Conservation (phyloP, 1,284 basidiomycete genomes). For the Hortiboletus rubellus region DNA sequence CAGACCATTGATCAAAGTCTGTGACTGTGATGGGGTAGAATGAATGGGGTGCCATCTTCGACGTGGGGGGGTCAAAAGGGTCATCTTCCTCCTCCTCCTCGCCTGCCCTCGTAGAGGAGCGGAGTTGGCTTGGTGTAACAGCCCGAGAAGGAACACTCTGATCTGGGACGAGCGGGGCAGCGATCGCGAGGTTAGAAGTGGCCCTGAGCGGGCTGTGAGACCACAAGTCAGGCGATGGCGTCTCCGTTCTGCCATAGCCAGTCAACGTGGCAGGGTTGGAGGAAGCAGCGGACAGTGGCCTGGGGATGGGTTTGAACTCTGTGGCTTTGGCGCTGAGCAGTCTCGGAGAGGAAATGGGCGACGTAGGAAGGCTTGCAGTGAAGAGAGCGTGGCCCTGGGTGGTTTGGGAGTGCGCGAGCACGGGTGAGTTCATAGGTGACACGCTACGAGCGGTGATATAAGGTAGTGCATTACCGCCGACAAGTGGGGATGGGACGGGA, state of each 20-base stretch:
- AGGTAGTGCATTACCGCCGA: slow-evolving; percentile 50
- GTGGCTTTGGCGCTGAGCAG: slow-evolving; percentile 66
- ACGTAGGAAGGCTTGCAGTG: slow-evolving; percentile 68
- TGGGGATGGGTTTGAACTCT: slow-evolving; percentile 67
- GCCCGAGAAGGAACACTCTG: slow-evolving; percentile 54
- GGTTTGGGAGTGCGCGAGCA: slow-evolving; percentile 55
- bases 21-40: slow-evolving; percentile 64
- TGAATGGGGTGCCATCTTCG: slow-evolving; percentile 48
- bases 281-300: slow-evolving; percentile 71
- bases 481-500: slow-evolving; percentile 70
- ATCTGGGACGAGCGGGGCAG: slow-evolving; percentile 81
- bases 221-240: slow-evolving; percentile 81
- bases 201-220: slow-evolving; percentile 70
- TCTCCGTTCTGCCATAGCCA: slow-evolving; percentile 57
- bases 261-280: slow-evolving; percentile 61
- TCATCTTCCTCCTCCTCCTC: slow-evolving; percentile 68
- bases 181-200: slow-evolving; percentile 84
- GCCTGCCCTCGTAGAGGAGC: slow-evolving; percentile 58
- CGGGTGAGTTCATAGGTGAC: slow-evolving; percentile 68
- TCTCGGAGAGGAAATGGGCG: slow-evolving; percentile 60
- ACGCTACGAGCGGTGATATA: slow-evolving; percentile 62
- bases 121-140: slow-evolving; percentile 46
- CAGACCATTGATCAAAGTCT: slow-evolving; percentile 66
- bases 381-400: slow-evolving; percentile 54
- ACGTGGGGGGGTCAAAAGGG: slow-evolving; percentile 71